Conservation (phyloP, 2,329 filamentous ascomycete genomes). For the Neocatenulostroma microsporum region DNA sequence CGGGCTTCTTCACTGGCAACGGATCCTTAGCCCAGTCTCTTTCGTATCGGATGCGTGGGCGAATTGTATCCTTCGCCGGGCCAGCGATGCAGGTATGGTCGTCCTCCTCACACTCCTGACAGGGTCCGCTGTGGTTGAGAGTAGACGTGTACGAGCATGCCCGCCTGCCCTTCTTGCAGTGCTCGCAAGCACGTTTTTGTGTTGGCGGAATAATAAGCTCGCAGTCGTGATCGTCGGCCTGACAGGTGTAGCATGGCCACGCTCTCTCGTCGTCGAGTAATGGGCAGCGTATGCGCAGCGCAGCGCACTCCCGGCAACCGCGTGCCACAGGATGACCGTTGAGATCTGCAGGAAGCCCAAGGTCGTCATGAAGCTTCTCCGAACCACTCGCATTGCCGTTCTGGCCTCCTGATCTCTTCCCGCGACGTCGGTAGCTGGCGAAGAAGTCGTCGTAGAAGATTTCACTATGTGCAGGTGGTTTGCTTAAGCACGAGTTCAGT, state of each 20-base stretch:
- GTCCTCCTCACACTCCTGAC: slow-evolving; percentile 24
- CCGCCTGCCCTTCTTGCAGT: slow-evolving; percentile 24
- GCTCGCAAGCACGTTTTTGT: slow-evolving; percentile 30
- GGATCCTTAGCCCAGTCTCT: slow-evolving; percentile 13
- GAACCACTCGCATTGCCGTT: too few relatives aligned
- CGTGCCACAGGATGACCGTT: slow-evolving; percentile 21
- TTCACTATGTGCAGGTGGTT: background rate
- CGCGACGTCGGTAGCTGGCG: slow-evolving; percentile 10
- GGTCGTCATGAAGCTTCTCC: background rate
- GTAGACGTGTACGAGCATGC: slow-evolving; percentile 30
- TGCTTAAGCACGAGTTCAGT: background rate
- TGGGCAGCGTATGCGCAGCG: slow-evolving; percentile 26
- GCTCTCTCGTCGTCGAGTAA: slow-evolving; percentile 26
- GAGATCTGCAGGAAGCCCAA: slow-evolving; percentile 9
- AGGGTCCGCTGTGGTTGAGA: slow-evolving; percentile 24
- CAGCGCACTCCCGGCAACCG: slow-evolving; percentile 28
- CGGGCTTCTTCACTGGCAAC: background rate
- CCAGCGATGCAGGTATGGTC: slow-evolving; percentile 32
- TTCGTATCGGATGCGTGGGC: slow-evolving; percentile 16
- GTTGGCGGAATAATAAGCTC: slow-evolving; percentile 28
- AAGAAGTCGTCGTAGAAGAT: slow-evolving; percentile 5
- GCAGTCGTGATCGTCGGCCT: slow-evolving; percentile 27
- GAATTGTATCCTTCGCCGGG: slow-evolving; percentile 22
- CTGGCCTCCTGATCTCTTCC: background rate
- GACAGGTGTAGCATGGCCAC: slow-evolving; percentile 34